A percentile compares a stretch with the other conserved stretches of the same genome.
These are phyloP conservation scores for Begonia loranthoides DNA, from an alignment of 306 rosid genomes.

Conservation along the genomic window DNA sequence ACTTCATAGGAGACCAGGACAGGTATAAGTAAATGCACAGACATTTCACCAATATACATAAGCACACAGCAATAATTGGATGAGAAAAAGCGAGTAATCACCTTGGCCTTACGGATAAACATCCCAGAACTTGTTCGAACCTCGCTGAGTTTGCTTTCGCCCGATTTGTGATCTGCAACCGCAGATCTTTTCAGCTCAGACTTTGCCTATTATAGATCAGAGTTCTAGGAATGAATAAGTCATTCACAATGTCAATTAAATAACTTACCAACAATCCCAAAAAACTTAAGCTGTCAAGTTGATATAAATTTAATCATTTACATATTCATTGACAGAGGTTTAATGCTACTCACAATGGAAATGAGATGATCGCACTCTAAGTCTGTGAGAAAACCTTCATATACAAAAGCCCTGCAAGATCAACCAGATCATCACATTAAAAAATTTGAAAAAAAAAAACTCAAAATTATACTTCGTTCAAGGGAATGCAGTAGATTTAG, in stretches of 20 bases:
- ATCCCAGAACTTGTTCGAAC: constrained; percentile 97
- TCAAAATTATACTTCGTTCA: not conserved
- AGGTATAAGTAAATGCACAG: too few species aligned
- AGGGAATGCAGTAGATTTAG: too few species aligned
- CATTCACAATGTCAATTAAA: too few species aligned
- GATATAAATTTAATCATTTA: too few species aligned
- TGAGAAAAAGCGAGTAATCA: constrained; percentile 8
- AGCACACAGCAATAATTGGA: too few species aligned
- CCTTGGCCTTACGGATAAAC: constrained; percentile 87
- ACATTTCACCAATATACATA: too few species aligned
- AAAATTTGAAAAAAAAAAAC: not conserved
- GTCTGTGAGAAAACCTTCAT: constrained; percentile 77
- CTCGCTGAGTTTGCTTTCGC: constrained; percentile 62
- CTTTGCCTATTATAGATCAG: constrained; percentile 46
- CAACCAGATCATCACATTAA: constrained; percentile 3
- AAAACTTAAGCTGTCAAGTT: too few species aligned
- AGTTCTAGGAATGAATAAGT: not conserved
- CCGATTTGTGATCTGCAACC: constrained; percentile 70
- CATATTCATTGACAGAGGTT: too few species aligned
- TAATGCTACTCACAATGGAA: constrained; percentile 49
- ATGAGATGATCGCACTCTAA: constrained; percentile 87
- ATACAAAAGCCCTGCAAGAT: constrained; percentile 75
- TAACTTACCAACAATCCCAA: too few species aligned
- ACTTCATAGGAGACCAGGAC: too few species aligned
- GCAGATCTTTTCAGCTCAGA: constrained; percentile 91